Base-by-base conservation (phyloP, 257 asterid genomes). In the Ballota nigra region DNA sequence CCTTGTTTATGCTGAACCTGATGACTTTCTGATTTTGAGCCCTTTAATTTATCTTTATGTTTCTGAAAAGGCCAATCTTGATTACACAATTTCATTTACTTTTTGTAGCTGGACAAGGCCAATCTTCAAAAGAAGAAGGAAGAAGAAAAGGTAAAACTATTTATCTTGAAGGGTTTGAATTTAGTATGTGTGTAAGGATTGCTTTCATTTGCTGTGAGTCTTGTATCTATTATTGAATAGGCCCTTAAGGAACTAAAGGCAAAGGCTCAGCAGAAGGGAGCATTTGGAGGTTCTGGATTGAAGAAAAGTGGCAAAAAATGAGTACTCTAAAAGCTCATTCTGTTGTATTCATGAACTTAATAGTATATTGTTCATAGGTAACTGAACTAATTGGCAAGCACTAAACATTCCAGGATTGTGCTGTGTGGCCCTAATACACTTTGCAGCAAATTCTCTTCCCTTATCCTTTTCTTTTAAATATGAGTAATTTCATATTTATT, bases 291-390 rank as follows among this genome's bases (percentile, higher is more conserved):
- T 52, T 11, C 97, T 3, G 97, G 97, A 31, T 84, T 91, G 84
- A 91, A 91, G 91, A 88, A 91, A 69, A 91, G 97, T 78, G 92
- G 97, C 77, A 91, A 91, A 78, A 88, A 91, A 83, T 91, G 84
- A 87, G 74, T 45, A 6, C 40, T 61, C 12, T 58, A 58, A 13
- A 38, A 20, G 38, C 75, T 49, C 20, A 29, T 59, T 26, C 49
- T 29, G 67, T 65, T 52, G 72, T 64, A 10, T 63, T 71, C 58
- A 34, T 41, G 41, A 41, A 23, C 19, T 72, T 43, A 3, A 43
- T 51, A 5, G n/a, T n/a, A n/a, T n/a, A 26, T 26, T 26, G 29
- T 26, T 26, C 29, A 26, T 3, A 26, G 3, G 29, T 1, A 26
- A 26, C 1, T 26, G 29, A 1, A 31, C 36, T 31, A 2, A 31